phyloP scores from a whole-genome alignment of 371 early-diverging fungal species.

The Mucor irregularis region DNA sequence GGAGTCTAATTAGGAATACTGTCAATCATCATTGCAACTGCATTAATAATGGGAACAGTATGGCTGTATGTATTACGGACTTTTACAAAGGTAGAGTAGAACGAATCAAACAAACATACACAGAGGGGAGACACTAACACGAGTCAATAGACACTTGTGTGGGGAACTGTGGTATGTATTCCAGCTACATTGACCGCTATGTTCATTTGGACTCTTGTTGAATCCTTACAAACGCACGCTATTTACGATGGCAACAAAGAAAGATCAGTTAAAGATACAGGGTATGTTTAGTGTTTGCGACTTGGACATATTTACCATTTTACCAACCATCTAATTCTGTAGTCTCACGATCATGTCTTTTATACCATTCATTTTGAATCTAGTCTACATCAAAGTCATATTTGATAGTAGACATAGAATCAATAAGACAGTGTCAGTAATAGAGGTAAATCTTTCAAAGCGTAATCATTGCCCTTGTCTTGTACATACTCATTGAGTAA shows the following conservation, averaged over 20 bases:
- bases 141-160: constrained; percentile 55
- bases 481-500: not conserved
- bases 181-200: constrained; percentile 53
- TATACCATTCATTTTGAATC: constrained; percentile 51
- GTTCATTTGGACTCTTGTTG: constrained; percentile 59
- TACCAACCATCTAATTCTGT: too few species aligned
- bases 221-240: constrained; percentile 48
- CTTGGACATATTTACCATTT: not conserved
- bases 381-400: constrained; percentile 40
- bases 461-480: not conserved
- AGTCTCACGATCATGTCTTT: constrained; percentile 57
- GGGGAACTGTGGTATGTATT: constrained; percentile 59
- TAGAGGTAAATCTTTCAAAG: constrained; percentile 43
- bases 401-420: constrained; percentile 44
- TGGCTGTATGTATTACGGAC: constrained; percentile 56
- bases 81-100: constrained; percentile 50
- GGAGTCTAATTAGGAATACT: constrained; percentile 40
- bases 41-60: constrained; percentile 50
- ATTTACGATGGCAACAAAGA: constrained; percentile 31
- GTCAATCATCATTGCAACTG: constrained; percentile 43
- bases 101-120: not conserved
- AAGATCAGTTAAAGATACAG: constrained; percentile 45
- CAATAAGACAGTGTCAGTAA: constrained; percentile 57
- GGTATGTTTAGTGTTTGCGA: constrained; percentile 8
- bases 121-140: not conserved